Evolutionary conservation across 2,329 filamentous ascomycete species (phyloP).

Genomic region (Nigrospora oryzae): DNA sequence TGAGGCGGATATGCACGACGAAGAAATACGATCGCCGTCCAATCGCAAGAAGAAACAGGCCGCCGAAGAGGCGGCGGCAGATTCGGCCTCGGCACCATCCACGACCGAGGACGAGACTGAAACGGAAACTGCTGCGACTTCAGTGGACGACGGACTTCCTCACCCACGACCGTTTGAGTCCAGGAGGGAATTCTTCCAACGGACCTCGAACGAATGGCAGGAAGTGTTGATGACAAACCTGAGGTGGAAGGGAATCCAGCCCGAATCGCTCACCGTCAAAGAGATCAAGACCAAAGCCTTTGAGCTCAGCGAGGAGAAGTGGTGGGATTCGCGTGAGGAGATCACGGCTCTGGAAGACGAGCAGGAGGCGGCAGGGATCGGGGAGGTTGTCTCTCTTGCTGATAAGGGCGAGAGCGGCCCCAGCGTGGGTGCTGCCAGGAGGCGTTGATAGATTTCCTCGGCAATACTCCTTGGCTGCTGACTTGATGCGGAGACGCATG

Average conservation of each 20-base stretch:
- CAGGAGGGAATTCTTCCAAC: constrained; percentile 82
- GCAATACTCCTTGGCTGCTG: no score
- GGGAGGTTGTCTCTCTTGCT: constrained; percentile 82
- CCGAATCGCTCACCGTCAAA: constrained; percentile 68
- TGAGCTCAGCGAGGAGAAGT: constrained; percentile 86
- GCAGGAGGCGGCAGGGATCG: constrained; percentile 90
- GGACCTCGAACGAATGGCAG: constrained; percentile 87
- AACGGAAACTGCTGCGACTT: constrained; percentile 32
- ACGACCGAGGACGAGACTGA: constrained; percentile 37
- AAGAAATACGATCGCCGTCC: constrained; percentile 37
- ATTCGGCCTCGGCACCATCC: constrained; percentile 24
- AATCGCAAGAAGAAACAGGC: constrained; percentile 47
- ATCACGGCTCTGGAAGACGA: constrained; percentile 87
- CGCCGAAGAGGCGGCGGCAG: constrained; percentile 30
- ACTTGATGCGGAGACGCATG: no score
- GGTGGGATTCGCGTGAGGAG: constrained; percentile 98
- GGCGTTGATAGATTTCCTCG: constrained; percentile 6
- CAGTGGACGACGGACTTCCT: constrained; percentile 67
- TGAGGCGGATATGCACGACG: constrained; percentile 40
- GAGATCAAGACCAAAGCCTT: constrained; percentile 91
- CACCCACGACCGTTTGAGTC: constrained; percentile 78
- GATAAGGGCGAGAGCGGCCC: constrained; percentile 52
- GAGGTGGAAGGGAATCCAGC: constrained; percentile 57
- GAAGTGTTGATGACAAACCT: constrained; percentile 71
- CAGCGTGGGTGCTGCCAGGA: constrained; percentile 35